A percentile compares a stretch with the other conserved stretches of the same genome.
Evolutionary conservation across 495 filamentous ascomycete genomes (phyloP).

Genomic region (Talaromyces adpressus): DNA sequence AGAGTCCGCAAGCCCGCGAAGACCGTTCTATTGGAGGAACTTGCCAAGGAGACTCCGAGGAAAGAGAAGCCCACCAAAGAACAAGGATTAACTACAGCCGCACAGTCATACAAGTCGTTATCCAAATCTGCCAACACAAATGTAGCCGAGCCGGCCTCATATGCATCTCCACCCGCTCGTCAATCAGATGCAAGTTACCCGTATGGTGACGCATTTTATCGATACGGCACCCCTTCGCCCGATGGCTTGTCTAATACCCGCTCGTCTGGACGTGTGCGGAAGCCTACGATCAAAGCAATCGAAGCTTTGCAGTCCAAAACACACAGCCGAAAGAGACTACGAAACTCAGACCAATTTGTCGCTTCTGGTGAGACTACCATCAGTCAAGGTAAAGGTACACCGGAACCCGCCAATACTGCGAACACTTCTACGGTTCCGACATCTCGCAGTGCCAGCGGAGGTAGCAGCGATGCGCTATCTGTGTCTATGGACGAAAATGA

Average conservation of each 20-base stretch:
- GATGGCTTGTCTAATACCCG: conserved; percentile 22
- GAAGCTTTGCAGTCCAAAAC: conserved; percentile 27
- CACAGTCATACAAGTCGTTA: background rate
- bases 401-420: background rate
- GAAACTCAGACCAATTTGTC: conserved; percentile 4
- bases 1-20: conserved; percentile 60
- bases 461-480: background rate
- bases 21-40: background rate
- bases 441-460: background rate
- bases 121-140: background rate
- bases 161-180: background rate
- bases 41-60: background rate
- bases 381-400: background rate
- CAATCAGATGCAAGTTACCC: conserved; percentile 14
- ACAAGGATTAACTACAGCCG: background rate
- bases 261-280: conserved; percentile 28
- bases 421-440: background rate
- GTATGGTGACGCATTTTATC: background rate
- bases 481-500: conserved; percentile 7
- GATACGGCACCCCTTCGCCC: conserved; percentile 17
- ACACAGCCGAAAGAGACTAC: conserved; percentile 2
- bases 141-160: background rate
- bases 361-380: background rate
- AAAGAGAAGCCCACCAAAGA: background rate
- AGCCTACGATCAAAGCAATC: conserved; percentile 32